Evolutionary conservation across 176 grass and related monocot species (phyloP).

Genomic region (Typha latifolia): DNA sequence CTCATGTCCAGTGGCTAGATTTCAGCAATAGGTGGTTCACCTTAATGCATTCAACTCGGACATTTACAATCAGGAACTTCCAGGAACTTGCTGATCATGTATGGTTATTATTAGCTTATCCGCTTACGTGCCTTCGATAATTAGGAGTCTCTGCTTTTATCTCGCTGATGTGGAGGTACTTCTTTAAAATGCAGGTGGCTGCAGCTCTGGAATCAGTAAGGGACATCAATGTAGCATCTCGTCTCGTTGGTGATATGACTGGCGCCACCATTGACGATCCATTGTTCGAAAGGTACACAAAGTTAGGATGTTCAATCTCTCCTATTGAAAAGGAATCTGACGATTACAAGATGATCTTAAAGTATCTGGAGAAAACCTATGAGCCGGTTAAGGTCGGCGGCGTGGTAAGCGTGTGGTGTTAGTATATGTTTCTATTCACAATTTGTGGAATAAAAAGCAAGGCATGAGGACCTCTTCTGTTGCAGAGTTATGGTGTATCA

Average conservation of each 20-base stretch:
- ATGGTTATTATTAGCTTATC: not conserved
- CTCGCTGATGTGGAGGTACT: too few relatives aligned
- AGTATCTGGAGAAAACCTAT: constrained; percentile 70
- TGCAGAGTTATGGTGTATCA: constrained; percentile 46
- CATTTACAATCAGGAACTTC: constrained; percentile 38
- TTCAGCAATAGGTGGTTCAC: constrained; percentile 86
- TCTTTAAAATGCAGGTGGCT: constrained; percentile 33
- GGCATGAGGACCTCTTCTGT: not conserved
- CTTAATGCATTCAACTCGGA: constrained; percentile 55
- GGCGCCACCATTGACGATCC: constrained; percentile 43
- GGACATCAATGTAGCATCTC: constrained; percentile 71
- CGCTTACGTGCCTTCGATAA: not conserved
- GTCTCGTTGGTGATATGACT: constrained; percentile 38
- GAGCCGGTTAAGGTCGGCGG: constrained; percentile 52
- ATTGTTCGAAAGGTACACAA: constrained; percentile 51
- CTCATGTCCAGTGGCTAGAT: constrained; percentile 37
- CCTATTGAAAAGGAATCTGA: constrained; percentile 45
- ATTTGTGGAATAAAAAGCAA: too few relatives aligned
- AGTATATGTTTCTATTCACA: too few relatives aligned
- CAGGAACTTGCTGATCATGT: constrained; percentile 58
- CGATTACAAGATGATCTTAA: constrained; percentile 73
- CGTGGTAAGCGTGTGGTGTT: constrained; percentile 34
- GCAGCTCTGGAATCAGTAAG: constrained; percentile 51
- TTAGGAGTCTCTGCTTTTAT: not conserved
- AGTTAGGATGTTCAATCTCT: constrained; percentile 44